phyloP scores from a whole-genome alignment of 371 early-diverging fungal species.

The Mortierella polycephala region DNA sequence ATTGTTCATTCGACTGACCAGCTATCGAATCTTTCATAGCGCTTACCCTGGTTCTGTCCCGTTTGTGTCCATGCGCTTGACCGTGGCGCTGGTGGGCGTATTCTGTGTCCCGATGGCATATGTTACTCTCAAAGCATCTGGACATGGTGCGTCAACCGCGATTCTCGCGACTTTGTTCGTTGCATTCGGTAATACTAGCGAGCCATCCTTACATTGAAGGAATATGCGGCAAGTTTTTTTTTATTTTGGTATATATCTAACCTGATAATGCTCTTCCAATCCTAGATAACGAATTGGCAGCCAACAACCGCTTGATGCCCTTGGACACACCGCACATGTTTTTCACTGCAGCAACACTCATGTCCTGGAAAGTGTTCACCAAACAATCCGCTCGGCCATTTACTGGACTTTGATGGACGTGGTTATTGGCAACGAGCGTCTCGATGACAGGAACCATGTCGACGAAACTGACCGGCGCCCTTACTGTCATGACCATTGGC shows the following conservation, averaged over 20 bases:
- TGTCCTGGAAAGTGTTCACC: constrained; percentile 79
- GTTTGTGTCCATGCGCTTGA: constrained; percentile 14
- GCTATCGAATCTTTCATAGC: not conserved
- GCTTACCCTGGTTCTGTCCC: constrained; percentile 8
- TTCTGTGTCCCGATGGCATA: constrained; percentile 33
- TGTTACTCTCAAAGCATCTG: constrained; percentile 17
- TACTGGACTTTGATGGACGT: constrained; percentile 11
- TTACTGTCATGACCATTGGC: not conserved
- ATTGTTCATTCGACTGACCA: not conserved
- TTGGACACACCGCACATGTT: constrained; percentile 87
- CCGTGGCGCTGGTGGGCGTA: constrained; percentile 14
- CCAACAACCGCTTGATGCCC: constrained; percentile 85
- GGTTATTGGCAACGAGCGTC: constrained; percentile 14
- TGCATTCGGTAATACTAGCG: constrained; percentile 22
- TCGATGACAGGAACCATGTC: constrained; percentile 21
- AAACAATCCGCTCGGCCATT: constrained; percentile 57
- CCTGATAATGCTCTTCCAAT: not conserved
- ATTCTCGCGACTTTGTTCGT: constrained; percentile 23
- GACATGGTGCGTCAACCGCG: constrained; percentile 23
- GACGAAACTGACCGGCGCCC: constrained; percentile 9
- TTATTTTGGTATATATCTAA: not conserved
- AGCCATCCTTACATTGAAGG: not conserved
- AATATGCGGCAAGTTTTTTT: not conserved
- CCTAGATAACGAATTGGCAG: constrained; percentile 83
- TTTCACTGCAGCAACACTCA: constrained; percentile 75